Evolutionary conservation across 257 asterid species (phyloP), one percentile per base, ranked within the genome.

Genomic region (Nicotiana tabacum): DNA sequence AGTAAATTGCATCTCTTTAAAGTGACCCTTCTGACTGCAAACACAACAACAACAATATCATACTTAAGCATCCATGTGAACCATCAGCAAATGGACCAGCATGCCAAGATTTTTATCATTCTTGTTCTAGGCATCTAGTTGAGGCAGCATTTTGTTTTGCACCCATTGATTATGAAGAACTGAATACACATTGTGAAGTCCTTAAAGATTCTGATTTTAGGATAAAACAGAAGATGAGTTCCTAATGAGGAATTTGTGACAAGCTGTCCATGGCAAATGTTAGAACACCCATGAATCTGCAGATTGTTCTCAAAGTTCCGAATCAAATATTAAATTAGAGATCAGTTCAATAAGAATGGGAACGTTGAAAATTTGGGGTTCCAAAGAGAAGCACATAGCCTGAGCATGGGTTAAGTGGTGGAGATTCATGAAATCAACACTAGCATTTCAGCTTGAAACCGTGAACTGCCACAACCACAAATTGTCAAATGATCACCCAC

Each of bases 1-100:
- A 86, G 84, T 91, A 86, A 95, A 94, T 77, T 84, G 92, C 98
- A 94, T 92, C 83, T 97, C 99, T 66, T 89, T 90, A 86, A 96
- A 92, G 83, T 86, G 92, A 15, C 93, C 96, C 66, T 87, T 90
- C 83, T 84, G 85, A 85, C 98, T 94, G 99, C 84, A 92, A 88
- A 87, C n/a, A 46, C 18, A 80, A 21, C 35, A 67, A 33, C 3
- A 51, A 1, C 5, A 17, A 30, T 7, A 67, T 67, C 77, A 67
- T 17, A 51, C 35, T 67, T 30, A 66, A 8, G 77, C 2, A 66
- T 32, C 46, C 53, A 67, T 33, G 77, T 67, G 15, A 67, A 67
- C 16, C 27, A 33, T 33, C 7, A 67, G 29, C 51, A 67, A 16
- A 17, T 67, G 6, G 29, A 32, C 77, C 15, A 67, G 51, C 51